These are phyloP conservation scores for Penicillium nucicola DNA, from an alignment of 495 filamentous ascomycete genomes.

Conservation along the genomic window DNA sequence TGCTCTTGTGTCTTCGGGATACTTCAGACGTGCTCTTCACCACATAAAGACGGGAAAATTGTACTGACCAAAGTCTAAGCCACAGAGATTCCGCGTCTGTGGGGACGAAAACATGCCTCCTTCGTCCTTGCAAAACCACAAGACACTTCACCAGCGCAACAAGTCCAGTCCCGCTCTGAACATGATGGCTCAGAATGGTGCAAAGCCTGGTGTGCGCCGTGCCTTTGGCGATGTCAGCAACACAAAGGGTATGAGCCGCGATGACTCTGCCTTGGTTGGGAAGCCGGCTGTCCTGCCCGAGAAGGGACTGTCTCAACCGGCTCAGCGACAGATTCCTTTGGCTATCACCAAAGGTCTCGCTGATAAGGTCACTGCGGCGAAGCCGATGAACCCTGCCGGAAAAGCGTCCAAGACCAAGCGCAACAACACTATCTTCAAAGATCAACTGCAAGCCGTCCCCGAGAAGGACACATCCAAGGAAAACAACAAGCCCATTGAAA, in stretches of 20 bases:
- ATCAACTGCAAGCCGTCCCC: slow-evolving; percentile 31
- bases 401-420: slow-evolving; percentile 55
- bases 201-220: slow-evolving; percentile 68
- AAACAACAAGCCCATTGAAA: slow-evolving; percentile 10
- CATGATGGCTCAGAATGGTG: slow-evolving; percentile 50
- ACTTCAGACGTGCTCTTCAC: background rate
- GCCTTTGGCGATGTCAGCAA: slow-evolving; percentile 82
- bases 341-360: slow-evolving; percentile 44
- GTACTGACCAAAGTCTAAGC: slow-evolving; percentile 47
- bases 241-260: slow-evolving; percentile 51
- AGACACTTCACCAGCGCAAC: slow-evolving; percentile 71
- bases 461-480: slow-evolving; percentile 42
- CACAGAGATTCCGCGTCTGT: slow-evolving; percentile 66
- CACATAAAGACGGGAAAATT: background rate
- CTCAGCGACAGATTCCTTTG: slow-evolving; percentile 60
- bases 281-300: slow-evolving; percentile 45
- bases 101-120: slow-evolving; percentile 72
- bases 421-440: slow-evolving; percentile 64
- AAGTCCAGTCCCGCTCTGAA: slow-evolving; percentile 74
- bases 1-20: background rate
- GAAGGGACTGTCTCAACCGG: slow-evolving; percentile 57
- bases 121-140: slow-evolving; percentile 47
- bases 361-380: slow-evolving; percentile 35
- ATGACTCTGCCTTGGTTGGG: slow-evolving; percentile 47
- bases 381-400: slow-evolving; percentile 30